Evolutionary conservation across 2,329 filamentous ascomycete genomes (phyloP).

Genomic region (Dactylonectria macrodidyma): DNA sequence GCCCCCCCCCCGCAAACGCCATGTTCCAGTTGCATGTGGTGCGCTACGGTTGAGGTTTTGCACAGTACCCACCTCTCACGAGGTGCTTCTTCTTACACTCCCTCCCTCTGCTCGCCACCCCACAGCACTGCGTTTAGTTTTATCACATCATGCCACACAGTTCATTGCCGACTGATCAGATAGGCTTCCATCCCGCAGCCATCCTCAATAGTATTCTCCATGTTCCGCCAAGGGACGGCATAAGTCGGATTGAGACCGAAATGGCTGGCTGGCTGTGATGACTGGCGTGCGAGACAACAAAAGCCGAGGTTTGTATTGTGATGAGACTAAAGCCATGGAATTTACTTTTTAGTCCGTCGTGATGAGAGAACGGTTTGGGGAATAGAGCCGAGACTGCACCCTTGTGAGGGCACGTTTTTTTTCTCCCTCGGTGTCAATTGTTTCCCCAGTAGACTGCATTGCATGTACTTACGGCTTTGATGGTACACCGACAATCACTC

Average conservation of each 20-base stretch:
- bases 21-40: slow-evolving; percentile 28
- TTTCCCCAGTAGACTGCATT: background rate
- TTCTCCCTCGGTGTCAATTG: background rate
- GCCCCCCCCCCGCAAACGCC: slow-evolving; percentile 17
- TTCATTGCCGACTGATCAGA: slow-evolving; percentile 3
- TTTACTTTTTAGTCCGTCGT: slow-evolving; percentile 4
- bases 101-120: background rate
- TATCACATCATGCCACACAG: slow-evolving; percentile 20
- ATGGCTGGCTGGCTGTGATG: background rate
- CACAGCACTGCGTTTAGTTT: background rate
- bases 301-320: slow-evolving; percentile 1
- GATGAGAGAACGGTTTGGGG: background rate
- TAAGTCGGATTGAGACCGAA: background rate
- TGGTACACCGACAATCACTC: background rate
- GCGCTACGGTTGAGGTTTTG: background rate
- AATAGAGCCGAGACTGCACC: background rate
- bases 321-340: slow-evolving; percentile 8
- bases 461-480: background rate
- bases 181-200: slow-evolving; percentile 4
- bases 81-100: no score
- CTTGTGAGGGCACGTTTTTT: background rate
- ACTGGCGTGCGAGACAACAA: background rate
- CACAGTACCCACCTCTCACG: background rate
- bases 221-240: slow-evolving; percentile 22
- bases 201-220: background rate